These are phyloP conservation scores for Phaeosphaeria sp. DNA, from an alignment of 2,329 filamentous ascomycete genomes.

Conservation along the genomic window DNA sequence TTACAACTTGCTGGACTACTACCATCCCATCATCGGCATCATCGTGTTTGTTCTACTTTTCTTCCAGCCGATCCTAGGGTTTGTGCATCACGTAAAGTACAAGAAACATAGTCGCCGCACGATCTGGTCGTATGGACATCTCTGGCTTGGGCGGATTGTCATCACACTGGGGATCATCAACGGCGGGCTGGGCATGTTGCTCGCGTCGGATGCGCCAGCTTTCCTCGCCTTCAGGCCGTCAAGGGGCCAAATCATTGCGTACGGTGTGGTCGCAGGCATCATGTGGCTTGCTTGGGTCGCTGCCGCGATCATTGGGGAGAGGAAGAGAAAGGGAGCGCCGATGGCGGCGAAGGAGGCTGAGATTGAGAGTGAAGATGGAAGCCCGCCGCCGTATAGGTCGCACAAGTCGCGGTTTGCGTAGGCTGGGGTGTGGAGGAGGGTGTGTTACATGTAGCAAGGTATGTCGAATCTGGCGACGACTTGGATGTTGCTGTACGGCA, in stretches of 20 bases:
- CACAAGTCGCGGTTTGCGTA: constrained; percentile 1
- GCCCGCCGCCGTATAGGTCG: constrained; percentile 11
- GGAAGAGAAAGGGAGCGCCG: constrained; percentile 15
- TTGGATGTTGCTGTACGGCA: background rate
- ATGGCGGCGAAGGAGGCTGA: constrained; percentile 15
- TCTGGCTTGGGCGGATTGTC: constrained; percentile 61
- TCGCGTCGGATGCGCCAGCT: constrained; percentile 35
- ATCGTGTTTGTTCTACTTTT: constrained; percentile 59
- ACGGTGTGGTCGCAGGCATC: constrained; percentile 41
- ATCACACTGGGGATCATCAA: constrained; percentile 63
- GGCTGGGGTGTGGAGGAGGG: background rate
- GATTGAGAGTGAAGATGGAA: background rate
- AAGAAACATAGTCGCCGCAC: constrained; percentile 54
- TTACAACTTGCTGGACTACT: constrained; percentile 37
- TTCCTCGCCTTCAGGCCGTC: constrained; percentile 33
- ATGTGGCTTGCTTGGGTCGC: constrained; percentile 45
- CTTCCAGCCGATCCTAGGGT: constrained; percentile 61
- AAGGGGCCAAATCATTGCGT: constrained; percentile 38
- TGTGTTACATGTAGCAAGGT: background rate
- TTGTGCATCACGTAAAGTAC: constrained; percentile 60
- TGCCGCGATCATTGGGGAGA: constrained; percentile 38
- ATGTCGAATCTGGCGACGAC: background rate
- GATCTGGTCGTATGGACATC: constrained; percentile 57
- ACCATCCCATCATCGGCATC: constrained; percentile 62
- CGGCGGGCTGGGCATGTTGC: constrained; percentile 59